Evolutionary conservation across 805 yeast species (phyloP).

Genomic region (Metschnikowia gelsemii): DNA sequence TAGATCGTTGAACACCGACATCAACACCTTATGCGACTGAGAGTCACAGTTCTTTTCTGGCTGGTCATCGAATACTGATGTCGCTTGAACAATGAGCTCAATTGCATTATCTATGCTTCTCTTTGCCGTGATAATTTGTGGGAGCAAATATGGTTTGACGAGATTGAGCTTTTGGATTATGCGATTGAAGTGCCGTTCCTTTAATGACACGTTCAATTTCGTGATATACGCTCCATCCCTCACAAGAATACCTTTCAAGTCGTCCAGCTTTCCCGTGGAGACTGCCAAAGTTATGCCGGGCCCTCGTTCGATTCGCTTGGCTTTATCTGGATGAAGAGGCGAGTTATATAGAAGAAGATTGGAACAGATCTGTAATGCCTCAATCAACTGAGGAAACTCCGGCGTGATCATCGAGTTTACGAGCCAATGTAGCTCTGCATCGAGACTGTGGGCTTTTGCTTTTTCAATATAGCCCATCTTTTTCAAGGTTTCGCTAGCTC

Average conservation of each 20-base stretch:
- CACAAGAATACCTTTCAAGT: slow-evolving; percentile 58
- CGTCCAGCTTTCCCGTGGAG: slow-evolving; percentile 52
- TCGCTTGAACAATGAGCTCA: slow-evolving; percentile 27
- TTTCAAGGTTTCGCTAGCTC: not conserved
- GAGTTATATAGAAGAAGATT: slow-evolving; percentile 38
- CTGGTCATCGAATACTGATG: slow-evolving; percentile 18
- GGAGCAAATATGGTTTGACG: slow-evolving; percentile 36
- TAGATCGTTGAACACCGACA: slow-evolving; percentile 28
- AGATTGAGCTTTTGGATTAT: slow-evolving; percentile 28
- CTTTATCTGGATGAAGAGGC: slow-evolving; percentile 34
- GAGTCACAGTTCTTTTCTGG: slow-evolving; percentile 10
- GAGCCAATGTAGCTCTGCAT: slow-evolving; percentile 23
- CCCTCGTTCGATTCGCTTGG: slow-evolving; percentile 30
- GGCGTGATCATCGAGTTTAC: slow-evolving; percentile 18
- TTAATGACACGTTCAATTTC: slow-evolving; percentile 44
- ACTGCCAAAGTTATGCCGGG: slow-evolving; percentile 55
- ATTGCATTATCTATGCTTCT: slow-evolving; percentile 36
- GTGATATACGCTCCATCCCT: slow-evolving; percentile 54
- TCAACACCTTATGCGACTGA: slow-evolving; percentile 22
- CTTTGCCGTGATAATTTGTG: slow-evolving; percentile 50
- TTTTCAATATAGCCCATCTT: slow-evolving; percentile 8
- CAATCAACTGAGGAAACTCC: slow-evolving; percentile 25
- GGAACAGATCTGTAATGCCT: slow-evolving; percentile 39
- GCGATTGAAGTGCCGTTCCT: slow-evolving; percentile 41
- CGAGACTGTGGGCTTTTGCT: slow-evolving; percentile 15